A percentile compares a stretch with the other conserved stretches of the same genome.
phyloP scores from a whole-genome alignment of 2,329 filamentous ascomycete species.

The Fusarium euwallaceae region DNA sequence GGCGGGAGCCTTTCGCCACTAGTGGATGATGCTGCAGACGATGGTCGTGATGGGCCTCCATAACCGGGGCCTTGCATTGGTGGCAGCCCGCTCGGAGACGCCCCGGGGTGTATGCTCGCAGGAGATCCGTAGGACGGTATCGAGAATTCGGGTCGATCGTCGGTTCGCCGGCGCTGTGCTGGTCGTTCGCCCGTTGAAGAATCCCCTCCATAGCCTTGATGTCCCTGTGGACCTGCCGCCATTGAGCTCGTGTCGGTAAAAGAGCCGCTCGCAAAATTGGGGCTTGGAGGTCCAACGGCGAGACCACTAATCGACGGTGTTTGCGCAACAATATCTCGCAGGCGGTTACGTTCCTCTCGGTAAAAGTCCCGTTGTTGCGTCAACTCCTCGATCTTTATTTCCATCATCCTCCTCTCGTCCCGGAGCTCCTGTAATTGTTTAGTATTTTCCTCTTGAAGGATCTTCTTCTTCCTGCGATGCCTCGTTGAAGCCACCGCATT shows the following conservation, averaged over 20 bases:
- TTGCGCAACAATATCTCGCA: conserved; percentile 74
- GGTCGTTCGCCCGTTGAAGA: conserved; percentile 60
- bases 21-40: conserved; percentile 53
- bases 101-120: conserved; percentile 43
- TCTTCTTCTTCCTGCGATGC: conserved; percentile 85
- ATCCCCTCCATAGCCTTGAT: conserved; percentile 57
- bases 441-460: conserved; percentile 81
- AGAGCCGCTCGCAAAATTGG: conserved; percentile 54
- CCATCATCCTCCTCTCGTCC: conserved; percentile 75
- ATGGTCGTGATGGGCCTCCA: conserved; percentile 53
- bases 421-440: conserved; percentile 78
- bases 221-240: conserved; percentile 43
- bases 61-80: conserved; percentile 58
- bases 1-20: conserved; percentile 62
- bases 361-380: conserved; percentile 75
- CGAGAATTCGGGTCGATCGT: conserved; percentile 60
- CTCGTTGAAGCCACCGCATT: conserved; percentile 89
- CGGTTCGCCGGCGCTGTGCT: conserved; percentile 61
- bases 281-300: conserved; percentile 67
- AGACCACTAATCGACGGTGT: conserved; percentile 69
- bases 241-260: conserved; percentile 56
- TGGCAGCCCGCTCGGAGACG: conserved; percentile 55
- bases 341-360: conserved; percentile 77
- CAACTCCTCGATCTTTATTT: conserved; percentile 62
- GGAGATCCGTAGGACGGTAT: conserved; percentile 56